Percentiles rank a stretch among this genome's conserved stretches.
These are phyloP conservation scores for Byssochlamys sp. DNA, from an alignment of 2,329 filamentous ascomycete genomes.

Conservation along the genomic window DNA sequence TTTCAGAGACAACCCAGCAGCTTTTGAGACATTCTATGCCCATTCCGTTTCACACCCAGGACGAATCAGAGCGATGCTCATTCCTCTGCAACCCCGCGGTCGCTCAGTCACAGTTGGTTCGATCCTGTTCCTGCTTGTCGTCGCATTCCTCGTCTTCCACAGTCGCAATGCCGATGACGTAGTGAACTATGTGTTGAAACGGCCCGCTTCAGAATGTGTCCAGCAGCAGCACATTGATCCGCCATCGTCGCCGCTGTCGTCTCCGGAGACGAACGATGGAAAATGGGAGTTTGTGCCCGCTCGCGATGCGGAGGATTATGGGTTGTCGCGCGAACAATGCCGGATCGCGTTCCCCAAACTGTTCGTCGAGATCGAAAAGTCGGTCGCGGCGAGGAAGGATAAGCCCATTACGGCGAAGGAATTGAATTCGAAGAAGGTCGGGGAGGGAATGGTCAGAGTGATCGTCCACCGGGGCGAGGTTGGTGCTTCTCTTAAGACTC, in stretches of 20 bases:
- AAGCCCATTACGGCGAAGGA: constrained; percentile 24
- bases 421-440: constrained; percentile 21
- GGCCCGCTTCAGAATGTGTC: not conserved
- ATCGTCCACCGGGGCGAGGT: constrained; percentile 29
- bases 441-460: constrained; percentile 29
- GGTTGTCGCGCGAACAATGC: constrained; percentile 27
- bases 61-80: constrained; percentile 5
- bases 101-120: constrained; percentile 21
- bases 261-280: constrained; percentile 1
- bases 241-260: not conserved
- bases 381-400: constrained; percentile 15
- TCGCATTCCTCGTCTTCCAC: constrained; percentile 19
- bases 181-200: constrained; percentile 15
- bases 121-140: constrained; percentile 14
- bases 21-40: not conserved
- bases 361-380: constrained; percentile 28
- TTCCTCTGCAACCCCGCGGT: constrained; percentile 10
- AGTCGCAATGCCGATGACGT: constrained; percentile 9
- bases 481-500: constrained; percentile 3
- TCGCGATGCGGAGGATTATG: constrained; percentile 29
- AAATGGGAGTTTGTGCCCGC: constrained; percentile 24
- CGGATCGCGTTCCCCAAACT: constrained; percentile 33
- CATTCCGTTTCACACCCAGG: not conserved
- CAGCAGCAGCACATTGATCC: not conserved
- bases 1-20: not conserved